Evolutionary conservation across 345 rosid species (phyloP), one percentile per base, ranked within the genome.

Genomic region (Acer yangbiense): DNA sequence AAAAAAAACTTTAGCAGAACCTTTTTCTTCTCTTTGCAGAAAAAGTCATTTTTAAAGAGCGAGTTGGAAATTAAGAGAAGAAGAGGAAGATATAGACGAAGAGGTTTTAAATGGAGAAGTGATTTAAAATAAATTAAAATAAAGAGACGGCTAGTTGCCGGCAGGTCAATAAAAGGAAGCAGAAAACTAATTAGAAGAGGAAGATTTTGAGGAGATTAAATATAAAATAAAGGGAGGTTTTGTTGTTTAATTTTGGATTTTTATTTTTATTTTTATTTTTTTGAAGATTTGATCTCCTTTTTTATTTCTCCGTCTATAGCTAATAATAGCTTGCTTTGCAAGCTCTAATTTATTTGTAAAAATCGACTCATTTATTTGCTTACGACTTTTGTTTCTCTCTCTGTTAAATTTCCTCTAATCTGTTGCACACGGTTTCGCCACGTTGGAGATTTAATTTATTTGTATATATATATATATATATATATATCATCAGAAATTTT

Each of bases 401-500:
- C 29, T 60, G 10, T 18, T 17, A 23, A 18, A 57, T 71, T 71
- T 29, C 74, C 32, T 74, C 63, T 64, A 9, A 7, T 7, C 48
- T 54, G 39, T 35, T 4, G 2, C 21, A 68, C 74, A 69, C 60
- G 68, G 70, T 68, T 69, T 71, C 18, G 67, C 71, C 81, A 78
- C 68, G 54, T 14, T 1, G 8, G 11, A 25, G 35, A 4, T 25
- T 18, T 7, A 7, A 7, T 43, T 43, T 7, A 7, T 9, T 9
- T 43, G 46, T 25, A 25, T 25, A 1, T 25, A 25, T 25, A 1
- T 25, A 25, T 25, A 25, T 25, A 25, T 25, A 25, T 25, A 27
- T 27, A 27, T 27, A 27, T 43, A 43, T 7, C n/a, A n/a, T n/a
- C n/a, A n/a, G n/a, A n/a, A n/a, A n/a, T n/a, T n/a, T n/a, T n/a